Evolutionary conservation across 495 filamentous ascomycete species (phyloP).

Genomic region (Podospora anserina): DNA sequence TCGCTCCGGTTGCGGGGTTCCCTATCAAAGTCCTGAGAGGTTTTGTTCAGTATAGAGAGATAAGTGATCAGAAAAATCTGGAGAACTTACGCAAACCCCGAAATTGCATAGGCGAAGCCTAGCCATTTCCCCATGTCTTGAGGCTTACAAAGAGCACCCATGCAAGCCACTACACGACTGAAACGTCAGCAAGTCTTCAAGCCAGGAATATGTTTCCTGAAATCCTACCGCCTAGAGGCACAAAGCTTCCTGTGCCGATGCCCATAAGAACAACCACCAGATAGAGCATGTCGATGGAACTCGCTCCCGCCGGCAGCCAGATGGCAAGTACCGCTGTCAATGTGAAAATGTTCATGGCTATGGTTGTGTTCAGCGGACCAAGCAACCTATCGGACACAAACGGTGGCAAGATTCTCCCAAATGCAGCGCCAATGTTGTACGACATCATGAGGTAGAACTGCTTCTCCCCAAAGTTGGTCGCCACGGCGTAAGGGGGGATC

Average conservation of each 20-base stretch:
- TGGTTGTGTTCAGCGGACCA: conserved; percentile 31
- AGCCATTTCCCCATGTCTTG: conserved; percentile 28
- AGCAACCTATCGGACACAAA: conserved; percentile 27
- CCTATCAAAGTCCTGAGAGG: conserved; percentile 23
- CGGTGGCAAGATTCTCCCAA: conserved; percentile 28
- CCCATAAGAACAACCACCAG: conserved; percentile 28
- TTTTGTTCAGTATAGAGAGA: neutral
- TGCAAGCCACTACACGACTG: conserved; percentile 13
- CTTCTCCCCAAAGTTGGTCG: conserved; percentile 20
- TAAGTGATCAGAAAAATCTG: neutral
- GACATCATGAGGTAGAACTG: conserved; percentile 34
- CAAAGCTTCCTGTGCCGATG: conserved; percentile 31
- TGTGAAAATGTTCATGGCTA: conserved; percentile 29
- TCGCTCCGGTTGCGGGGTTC: conserved; percentile 26
- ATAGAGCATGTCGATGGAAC: conserved; percentile 20
- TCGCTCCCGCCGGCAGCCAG: conserved; percentile 29
- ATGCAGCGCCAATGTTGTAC: conserved; percentile 33
- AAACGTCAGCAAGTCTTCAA: neutral
- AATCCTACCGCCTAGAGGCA: conserved; percentile 30
- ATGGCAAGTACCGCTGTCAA: conserved; percentile 22
- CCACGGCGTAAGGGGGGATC: conserved; percentile 31
- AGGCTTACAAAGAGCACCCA: conserved; percentile 26
- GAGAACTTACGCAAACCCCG: conserved; percentile 28
- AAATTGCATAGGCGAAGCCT: conserved; percentile 28
- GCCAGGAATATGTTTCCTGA: neutral